A percentile compares a stretch with the other conserved stretches of the same genome.
Conservation (phyloP, 331 rosid genomes). For the Malus hybrid region DNA sequence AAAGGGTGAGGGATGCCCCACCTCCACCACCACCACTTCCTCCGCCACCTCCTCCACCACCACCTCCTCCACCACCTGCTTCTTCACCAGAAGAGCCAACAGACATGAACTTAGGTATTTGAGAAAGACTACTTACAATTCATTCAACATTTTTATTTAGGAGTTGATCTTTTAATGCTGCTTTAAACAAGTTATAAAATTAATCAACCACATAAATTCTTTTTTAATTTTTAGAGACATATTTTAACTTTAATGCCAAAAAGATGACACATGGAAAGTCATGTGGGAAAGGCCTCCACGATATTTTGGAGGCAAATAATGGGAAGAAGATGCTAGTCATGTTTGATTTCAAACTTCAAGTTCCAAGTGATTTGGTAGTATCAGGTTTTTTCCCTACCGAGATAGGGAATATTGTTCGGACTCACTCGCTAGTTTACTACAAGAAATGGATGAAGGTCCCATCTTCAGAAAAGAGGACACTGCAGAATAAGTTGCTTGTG, state of each 20-base stretch:
- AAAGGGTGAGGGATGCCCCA: not conserved
- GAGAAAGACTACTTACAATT: no score
- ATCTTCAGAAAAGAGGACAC: not conserved
- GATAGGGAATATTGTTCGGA: not conserved
- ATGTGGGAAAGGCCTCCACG: not conserved
- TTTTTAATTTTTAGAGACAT: no score
- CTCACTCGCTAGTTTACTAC: not conserved
- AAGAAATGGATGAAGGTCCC: not conserved
- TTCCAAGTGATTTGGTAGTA: not conserved
- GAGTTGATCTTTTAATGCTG: not conserved
- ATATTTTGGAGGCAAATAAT: not conserved
- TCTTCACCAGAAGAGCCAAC: no score
- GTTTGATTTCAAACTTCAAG: not conserved
- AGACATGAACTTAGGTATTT: no score
- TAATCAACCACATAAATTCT: no score
- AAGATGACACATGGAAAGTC: not conserved
- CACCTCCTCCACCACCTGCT: no score
- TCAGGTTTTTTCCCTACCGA: not conserved
- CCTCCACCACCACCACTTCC: no score
- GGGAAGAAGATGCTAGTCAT: not conserved
- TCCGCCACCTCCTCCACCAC: no score
- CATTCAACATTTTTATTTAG: no score
- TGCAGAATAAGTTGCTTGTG: no score
- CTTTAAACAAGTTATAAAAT: no score
- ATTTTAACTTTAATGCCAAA: no score